phyloP scores from a whole-genome alignment of 2,329 filamentous ascomycete genomes.

The Monilinia polystroma region DNA sequence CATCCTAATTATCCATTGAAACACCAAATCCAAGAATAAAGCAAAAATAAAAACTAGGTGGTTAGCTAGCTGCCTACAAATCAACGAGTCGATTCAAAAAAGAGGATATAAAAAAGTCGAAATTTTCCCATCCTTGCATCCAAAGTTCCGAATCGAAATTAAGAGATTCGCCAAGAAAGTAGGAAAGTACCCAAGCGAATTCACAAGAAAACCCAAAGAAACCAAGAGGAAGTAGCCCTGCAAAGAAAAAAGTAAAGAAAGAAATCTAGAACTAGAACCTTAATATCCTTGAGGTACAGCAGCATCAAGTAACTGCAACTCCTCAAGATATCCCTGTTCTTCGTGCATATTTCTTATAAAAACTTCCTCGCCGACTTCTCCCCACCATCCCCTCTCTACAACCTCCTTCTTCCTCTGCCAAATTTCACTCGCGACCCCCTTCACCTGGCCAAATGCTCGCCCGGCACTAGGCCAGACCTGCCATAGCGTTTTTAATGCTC shows the following conservation, averaged over 20 bases:
- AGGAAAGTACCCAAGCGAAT: too few species aligned
- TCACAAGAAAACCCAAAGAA: neutral
- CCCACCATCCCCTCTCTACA: slow-evolving; percentile 37
- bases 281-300: slow-evolving; percentile 9
- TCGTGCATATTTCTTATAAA: slow-evolving; percentile 38
- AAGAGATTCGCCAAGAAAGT: neutral
- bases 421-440: slow-evolving; percentile 76
- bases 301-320: slow-evolving; percentile 34
- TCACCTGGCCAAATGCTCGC: slow-evolving; percentile 75
- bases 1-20: neutral
- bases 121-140: neutral
- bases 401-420: slow-evolving; percentile 42
- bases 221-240: neutral
- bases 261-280: neutral
- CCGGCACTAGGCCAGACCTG: slow-evolving; percentile 38
- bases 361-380: slow-evolving; percentile 36
- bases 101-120: neutral
- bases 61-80: too few species aligned
- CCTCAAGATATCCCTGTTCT: slow-evolving; percentile 39
- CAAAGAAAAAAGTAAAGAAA: neutral
- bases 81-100: neutral
- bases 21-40: neutral
- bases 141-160: neutral
- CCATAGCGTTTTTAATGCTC: slow-evolving; percentile 37
- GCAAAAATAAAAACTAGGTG: neutral